These are phyloP conservation scores for Sugiyamaella paludigena DNA, from an alignment of 1,139 yeast genomes.

Conservation along the genomic window DNA sequence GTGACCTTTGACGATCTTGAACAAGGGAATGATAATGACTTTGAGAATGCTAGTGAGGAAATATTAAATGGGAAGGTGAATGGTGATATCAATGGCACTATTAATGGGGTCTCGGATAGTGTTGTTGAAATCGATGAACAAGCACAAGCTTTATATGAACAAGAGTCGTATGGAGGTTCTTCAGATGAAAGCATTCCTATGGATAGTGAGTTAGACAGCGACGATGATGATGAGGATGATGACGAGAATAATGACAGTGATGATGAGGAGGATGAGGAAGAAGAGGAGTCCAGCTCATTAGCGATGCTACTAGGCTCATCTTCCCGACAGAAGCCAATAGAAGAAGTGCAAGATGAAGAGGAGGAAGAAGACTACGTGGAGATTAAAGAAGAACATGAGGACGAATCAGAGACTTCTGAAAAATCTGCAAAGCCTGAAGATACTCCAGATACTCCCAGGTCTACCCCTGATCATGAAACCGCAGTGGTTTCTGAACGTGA, in stretches of 20 bases:
- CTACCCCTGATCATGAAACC: conserved; percentile 21
- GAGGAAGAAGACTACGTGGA: conserved; percentile 20
- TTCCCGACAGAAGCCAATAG: conserved; percentile 12
- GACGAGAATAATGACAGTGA: conserved; percentile 24
- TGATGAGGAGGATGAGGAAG: conserved; percentile 20
- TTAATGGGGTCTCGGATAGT: conserved; percentile 30
- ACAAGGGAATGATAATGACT: conserved; percentile 1
- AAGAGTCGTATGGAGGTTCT: conserved; percentile 20
- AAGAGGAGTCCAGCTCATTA: conserved; percentile 8
- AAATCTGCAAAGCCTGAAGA: conserved; percentile 9
- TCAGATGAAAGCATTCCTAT: conserved; percentile 26
- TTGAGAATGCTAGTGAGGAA: conserved; percentile 19
- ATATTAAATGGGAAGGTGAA: conserved; percentile 20
- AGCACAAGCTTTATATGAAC: conserved; percentile 27
- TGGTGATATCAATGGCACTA: conserved; percentile 31
- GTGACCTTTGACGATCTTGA: conserved; percentile 19
- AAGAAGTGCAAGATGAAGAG: conserved; percentile 20
- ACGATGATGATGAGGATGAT: conserved; percentile 28
- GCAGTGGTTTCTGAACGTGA: not conserved
- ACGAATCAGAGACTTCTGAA: conserved; percentile 10
- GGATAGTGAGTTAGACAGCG: conserved; percentile 27
- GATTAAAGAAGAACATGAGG: conserved; percentile 19
- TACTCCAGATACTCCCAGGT: conserved; percentile 15
- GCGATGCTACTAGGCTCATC: not conserved
- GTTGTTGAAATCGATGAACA: conserved; percentile 29